Base-by-base conservation (phyloP, 768 basidiomycete species). In the Calvatia gigantea region DNA sequence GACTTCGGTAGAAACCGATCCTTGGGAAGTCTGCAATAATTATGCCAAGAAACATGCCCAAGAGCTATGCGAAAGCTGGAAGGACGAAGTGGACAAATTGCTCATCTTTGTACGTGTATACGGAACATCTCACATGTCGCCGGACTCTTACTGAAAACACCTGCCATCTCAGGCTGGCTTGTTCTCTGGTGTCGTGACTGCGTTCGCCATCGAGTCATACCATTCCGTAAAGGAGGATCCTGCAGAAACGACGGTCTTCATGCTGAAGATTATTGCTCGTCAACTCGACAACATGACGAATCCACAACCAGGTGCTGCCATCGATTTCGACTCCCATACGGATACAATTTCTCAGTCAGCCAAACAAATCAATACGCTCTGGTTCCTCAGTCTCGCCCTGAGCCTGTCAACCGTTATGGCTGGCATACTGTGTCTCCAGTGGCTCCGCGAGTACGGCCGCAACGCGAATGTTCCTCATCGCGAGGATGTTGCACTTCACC, bases 151-250 rank as follows among this genome's bases (percentile, higher is more conserved):
- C 14, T 15, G 0, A 28, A n/a, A n/a, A n/a, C n/a, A 29, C 17
- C 12, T 4, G 9, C 28, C 3, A 37, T 2, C 19, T 19, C 23
- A 67, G 66, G 64, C 64, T 7, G 61, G 61, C 19, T 58, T 63
- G 23, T 67, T 67, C 46, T 64, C 66, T 6, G 64, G 60, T n/a
- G 59, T 62, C 21, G 66, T 64, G 6, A 62, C 61, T 6, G 64
- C 64, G 1, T 69, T 69, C 37, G 58, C 61, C 19, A 54, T 66
- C n/a, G 61, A 65, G 41, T 63, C 65, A 1, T 65, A 60, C 46
- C 51, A 58, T 9, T 56, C 54, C 56, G 60, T 69, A 8, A 51
- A 63, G 23, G 44, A 59, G 32, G 59, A 65, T 41, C 60, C 64
- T 1, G 53, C 58, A 28, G 58, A 58, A 29, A 37, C 42, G 7